These are phyloP conservation scores for Ascoidea asiatica DNA, from an alignment of 805 yeast species.

Conservation along the genomic window DNA sequence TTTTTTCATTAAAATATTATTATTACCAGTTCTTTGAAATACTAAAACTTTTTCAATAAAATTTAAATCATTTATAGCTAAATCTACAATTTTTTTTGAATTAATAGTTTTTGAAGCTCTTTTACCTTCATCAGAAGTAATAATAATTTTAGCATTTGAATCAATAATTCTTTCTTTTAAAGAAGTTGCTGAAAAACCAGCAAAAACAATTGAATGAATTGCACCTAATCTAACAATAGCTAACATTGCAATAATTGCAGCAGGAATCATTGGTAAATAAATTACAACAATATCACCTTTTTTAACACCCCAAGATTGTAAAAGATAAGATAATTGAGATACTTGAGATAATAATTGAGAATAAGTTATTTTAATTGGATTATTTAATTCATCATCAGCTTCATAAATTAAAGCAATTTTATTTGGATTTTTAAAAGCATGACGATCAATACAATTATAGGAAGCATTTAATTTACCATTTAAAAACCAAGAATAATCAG, in stretches of 20 bases:
- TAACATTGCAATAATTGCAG: slow-evolving; percentile 85
- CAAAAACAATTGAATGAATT: slow-evolving; percentile 89
- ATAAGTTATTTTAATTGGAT: slow-evolving; percentile 55
- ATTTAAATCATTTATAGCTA: slow-evolving; percentile 67
- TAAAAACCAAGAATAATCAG: slow-evolving; percentile 86
- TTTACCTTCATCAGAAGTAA: slow-evolving; percentile 90
- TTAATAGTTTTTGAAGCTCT: slow-evolving; percentile 92
- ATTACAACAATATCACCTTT: slow-evolving; percentile 97
- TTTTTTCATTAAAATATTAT: slow-evolving; percentile 53
- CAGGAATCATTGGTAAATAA: slow-evolving; percentile 96
- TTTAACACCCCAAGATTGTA: slow-evolving; percentile 72
- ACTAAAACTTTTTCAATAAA: slow-evolving; percentile 74
- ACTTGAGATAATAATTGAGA: slow-evolving; percentile 80
- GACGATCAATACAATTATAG: slow-evolving; percentile 91
- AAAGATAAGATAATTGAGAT: slow-evolving; percentile 73
- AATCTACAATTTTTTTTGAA: slow-evolving; percentile 91
- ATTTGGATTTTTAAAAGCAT: slow-evolving; percentile 78
- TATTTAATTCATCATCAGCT: slow-evolving; percentile 79
- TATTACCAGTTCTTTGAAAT: slow-evolving; percentile 73
- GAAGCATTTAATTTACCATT: slow-evolving; percentile 90
- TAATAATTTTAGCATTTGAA: slow-evolving; percentile 73
- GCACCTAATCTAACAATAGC: slow-evolving; percentile 95
- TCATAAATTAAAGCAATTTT: slow-evolving; percentile 81
- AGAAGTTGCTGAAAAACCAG: slow-evolving; percentile 92
- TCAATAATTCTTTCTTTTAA: slow-evolving; percentile 82